These are phyloP conservation scores for Acer campestre DNA, from an alignment of 345 rosid species.

Conservation along the genomic window DNA sequence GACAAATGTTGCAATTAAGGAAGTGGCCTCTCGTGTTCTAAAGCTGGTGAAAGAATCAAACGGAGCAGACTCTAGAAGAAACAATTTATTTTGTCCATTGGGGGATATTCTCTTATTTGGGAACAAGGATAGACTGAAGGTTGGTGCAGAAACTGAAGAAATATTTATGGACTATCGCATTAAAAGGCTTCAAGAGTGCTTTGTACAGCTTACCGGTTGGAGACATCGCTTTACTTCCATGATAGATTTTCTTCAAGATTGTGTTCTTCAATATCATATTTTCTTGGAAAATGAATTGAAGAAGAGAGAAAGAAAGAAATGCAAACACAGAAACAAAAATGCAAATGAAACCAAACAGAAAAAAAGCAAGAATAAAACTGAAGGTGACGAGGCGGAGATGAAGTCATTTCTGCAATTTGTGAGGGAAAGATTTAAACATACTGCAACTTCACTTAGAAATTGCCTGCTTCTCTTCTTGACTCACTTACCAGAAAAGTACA, in stretches of 20 bases:
- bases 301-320: no score
- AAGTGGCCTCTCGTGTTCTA: constrained; percentile 45
- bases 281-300: constrained; percentile 36
- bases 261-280: constrained; percentile 20
- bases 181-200: constrained; percentile 28
- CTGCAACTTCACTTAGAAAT: constrained; percentile 12
- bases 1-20: constrained; percentile 50
- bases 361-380: no score
- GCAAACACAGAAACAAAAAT: no score
- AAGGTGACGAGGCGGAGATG: not conserved
- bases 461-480: constrained; percentile 27
- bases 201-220: constrained; percentile 31
- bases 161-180: constrained; percentile 46
- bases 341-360: no score
- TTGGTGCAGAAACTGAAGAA: constrained; percentile 31
- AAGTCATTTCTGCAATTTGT: constrained; percentile 37
- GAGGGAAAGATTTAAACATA: constrained; percentile 18
- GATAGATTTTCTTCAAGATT: constrained; percentile 30
- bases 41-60: constrained; percentile 35
- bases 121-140: constrained; percentile 38
- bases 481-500: constrained; percentile 30
- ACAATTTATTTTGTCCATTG: constrained; percentile 13
- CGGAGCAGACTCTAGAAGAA: not conserved
- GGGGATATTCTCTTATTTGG: constrained; percentile 48
- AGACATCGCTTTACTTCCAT: constrained; percentile 19